These are phyloP conservation scores for Leishmania aethiopica DNA, from an alignment of 208 protist species.

Conservation along the genomic window DNA sequence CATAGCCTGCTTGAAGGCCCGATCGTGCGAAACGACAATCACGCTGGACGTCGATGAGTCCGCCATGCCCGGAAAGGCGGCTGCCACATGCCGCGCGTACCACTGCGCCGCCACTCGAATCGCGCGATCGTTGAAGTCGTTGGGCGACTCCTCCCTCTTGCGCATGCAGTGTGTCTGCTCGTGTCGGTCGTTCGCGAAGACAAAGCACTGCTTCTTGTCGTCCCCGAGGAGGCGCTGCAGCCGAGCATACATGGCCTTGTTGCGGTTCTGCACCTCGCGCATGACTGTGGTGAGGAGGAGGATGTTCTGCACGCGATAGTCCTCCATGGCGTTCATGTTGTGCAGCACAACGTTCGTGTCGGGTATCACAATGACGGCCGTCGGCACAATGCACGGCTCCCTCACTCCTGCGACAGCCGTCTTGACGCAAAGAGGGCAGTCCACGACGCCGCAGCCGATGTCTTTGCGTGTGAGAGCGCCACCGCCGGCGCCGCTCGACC, in stretches of 20 bases:
- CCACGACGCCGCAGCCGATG: conserved; percentile 75
- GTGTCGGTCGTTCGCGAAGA: conserved; percentile 93
- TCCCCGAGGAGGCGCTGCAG: conserved; percentile 79
- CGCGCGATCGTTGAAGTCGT: conserved; percentile 92
- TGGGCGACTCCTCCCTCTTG: conserved; percentile 69
- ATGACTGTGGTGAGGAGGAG: conserved; percentile 90
- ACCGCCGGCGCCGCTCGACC: conserved; percentile 11
- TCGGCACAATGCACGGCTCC: conserved; percentile 34
- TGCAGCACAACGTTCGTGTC: conserved; percentile 94
- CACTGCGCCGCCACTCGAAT: conserved; percentile 85
- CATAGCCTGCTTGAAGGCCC: conserved; percentile 46
- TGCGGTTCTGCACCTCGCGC: conserved; percentile 90
- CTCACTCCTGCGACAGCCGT: conserved; percentile 30
- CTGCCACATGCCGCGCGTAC: conserved; percentile 78
- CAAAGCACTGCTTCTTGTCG: conserved; percentile 77
- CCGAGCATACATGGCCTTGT: conserved; percentile 87
- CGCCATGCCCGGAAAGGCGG: conserved; percentile 36
- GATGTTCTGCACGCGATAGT: conserved; percentile 77
- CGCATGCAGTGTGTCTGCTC: conserved; percentile 85
- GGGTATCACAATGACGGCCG: conserved; percentile 62
- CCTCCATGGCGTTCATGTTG: conserved; percentile 93
- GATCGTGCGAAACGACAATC: conserved; percentile 77
- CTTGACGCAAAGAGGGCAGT: conserved; percentile 54
- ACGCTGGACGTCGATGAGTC: conserved; percentile 26
- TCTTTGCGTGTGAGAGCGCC: conserved; percentile 72